phyloP scores from a whole-genome alignment of 305 asterid genomes.

The Fraxinus angustifolia region DNA sequence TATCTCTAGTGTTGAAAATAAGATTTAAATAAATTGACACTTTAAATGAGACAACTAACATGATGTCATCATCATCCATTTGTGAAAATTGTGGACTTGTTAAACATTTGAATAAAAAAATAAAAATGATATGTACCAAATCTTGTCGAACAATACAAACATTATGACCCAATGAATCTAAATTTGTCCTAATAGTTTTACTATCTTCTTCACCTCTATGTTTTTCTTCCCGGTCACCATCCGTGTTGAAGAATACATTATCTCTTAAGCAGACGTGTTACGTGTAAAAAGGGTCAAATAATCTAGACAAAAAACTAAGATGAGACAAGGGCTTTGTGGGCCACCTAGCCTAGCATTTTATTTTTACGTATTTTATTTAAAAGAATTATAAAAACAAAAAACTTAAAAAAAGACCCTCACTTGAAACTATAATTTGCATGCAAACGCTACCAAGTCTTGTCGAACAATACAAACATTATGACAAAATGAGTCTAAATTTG shows the following conservation, averaged over 20 bases:
- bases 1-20: background rate
- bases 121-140: background rate
- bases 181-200: background rate
- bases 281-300: background rate
- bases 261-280: no score
- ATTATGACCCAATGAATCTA: background rate
- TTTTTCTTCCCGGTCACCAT: background rate
- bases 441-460: background rate
- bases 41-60: background rate
- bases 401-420: no score
- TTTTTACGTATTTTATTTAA: no score
- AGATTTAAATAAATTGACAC: background rate
- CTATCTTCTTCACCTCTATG: background rate
- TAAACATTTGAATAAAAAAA: background rate
- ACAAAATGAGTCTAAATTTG: no score
- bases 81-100: background rate
- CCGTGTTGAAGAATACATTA: no score
- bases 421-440: background rate
- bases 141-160: background rate
- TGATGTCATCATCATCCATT: background rate
- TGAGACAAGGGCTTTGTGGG: background rate
- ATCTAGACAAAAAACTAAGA: background rate
- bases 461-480: no score
- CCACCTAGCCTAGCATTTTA: no score
- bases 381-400: no score